A percentile compares a stretch with the other conserved stretches of the same genome.
Evolutionary conservation across 495 filamentous ascomycete species (phyloP).

Genomic region (Viridothelium virens): DNA sequence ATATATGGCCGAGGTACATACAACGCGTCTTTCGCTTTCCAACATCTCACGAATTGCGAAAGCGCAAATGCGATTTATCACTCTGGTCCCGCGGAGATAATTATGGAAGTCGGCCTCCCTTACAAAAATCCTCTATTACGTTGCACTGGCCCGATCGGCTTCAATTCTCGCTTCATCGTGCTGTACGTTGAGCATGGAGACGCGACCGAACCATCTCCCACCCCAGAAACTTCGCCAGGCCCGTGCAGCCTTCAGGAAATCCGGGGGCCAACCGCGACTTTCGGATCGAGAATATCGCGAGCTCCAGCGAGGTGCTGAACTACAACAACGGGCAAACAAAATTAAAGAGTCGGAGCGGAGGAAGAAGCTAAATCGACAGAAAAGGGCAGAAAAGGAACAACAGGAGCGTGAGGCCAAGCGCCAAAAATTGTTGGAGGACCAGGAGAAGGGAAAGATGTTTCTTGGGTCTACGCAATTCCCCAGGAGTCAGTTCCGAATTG

Average conservation of each 20-base stretch:
- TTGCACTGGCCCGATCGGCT: no score
- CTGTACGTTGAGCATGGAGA: neutral
- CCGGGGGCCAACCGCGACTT: slow-evolving; percentile 20
- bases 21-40: no score
- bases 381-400: slow-evolving; percentile 22
- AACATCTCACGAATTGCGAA: no score
- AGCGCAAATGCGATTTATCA: no score
- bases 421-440: slow-evolving; percentile 1
- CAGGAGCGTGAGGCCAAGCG: slow-evolving; percentile 20
- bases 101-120: no score
- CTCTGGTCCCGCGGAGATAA: no score
- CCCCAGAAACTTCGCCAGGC: slow-evolving; percentile 17
- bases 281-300: slow-evolving; percentile 23
- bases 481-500: slow-evolving; percentile 6
- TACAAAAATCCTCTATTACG: no score
- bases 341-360: slow-evolving; percentile 21
- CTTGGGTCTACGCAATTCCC: slow-evolving; percentile 1
- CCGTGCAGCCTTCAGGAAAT: slow-evolving; percentile 23
- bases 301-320: slow-evolving; percentile 23
- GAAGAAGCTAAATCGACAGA: slow-evolving; percentile 20
- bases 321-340: slow-evolving; percentile 24
- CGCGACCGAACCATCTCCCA: neutral
- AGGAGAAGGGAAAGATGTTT: slow-evolving; percentile 1
- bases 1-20: no score
- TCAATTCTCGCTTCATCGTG: no score